Percentiles rank a stretch among this genome's conserved stretches.
These are phyloP conservation scores for Salix purpurea DNA, from an alignment of 345 rosid genomes.

Conservation along the genomic window DNA sequence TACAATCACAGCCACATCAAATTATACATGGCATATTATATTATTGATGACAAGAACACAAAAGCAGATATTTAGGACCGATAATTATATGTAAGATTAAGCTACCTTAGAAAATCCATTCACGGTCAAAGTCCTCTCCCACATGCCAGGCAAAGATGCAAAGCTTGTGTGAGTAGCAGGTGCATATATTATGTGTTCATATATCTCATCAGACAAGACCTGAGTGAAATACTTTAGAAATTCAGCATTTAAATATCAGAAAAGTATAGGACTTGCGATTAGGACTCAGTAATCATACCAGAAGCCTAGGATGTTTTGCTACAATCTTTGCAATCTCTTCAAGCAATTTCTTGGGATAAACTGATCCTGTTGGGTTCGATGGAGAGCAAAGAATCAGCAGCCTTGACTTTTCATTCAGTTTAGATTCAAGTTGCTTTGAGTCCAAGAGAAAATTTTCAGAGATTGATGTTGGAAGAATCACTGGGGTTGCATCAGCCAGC, in stretches of 20 bases:
- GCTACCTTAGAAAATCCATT: conserved; percentile 97
- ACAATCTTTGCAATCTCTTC: conserved; percentile 81
- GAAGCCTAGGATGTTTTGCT: conserved; percentile 91
- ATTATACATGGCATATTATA: not conserved
- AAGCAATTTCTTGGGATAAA: conserved; percentile 80
- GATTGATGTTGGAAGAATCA: conserved; percentile 73
- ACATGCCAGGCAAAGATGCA: conserved; percentile 95
- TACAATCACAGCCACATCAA: conserved; percentile 1
- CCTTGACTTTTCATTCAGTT: conserved; percentile 77
- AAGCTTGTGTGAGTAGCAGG: conserved; percentile 91
- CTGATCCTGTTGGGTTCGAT: conserved; percentile 98
- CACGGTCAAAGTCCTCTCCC: conserved; percentile 87
- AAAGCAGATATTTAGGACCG: not conserved
- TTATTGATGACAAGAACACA: not conserved
- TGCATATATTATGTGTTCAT: conserved; percentile 90
- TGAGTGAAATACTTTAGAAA: conserved; percentile 17
- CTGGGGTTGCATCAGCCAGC: conserved; percentile 92
- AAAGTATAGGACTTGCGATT: not conserved
- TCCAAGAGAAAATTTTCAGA: conserved; percentile 82
- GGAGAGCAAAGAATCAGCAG: conserved; percentile 88
- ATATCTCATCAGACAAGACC: conserved; percentile 96
- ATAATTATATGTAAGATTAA: not conserved
- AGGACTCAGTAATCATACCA: conserved; percentile 43
- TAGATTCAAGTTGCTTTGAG: conserved; percentile 73
- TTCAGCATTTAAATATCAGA: conserved; percentile 17